Percentiles rank a stretch among this genome's conserved stretches.
These are phyloP conservation scores for Exserohilum turcica DNA, from an alignment of 2,329 filamentous ascomycete genomes.

Conservation along the genomic window DNA sequence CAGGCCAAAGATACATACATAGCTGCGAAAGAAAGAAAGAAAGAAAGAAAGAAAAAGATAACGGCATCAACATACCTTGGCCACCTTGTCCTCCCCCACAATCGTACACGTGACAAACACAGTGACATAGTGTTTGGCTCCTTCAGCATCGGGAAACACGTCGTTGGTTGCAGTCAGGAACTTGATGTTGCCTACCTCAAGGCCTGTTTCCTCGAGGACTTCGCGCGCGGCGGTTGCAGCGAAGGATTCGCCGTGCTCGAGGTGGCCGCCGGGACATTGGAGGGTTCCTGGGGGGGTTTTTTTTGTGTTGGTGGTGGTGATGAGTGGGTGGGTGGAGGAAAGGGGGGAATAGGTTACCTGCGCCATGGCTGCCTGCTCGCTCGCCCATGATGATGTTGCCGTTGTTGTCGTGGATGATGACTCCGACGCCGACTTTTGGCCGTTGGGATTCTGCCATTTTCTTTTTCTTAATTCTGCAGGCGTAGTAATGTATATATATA, in stretches of 20 bases:
- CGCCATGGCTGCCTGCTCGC: constrained; percentile 55
- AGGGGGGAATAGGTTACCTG: constrained; percentile 43
- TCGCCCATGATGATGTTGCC: constrained; percentile 56
- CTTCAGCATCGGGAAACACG: constrained; percentile 58
- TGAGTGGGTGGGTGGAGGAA: background rate
- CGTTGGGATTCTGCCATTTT: constrained; percentile 31
- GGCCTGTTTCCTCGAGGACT: constrained; percentile 70
- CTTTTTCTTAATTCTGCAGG: too few species aligned
- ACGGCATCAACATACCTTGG: constrained; percentile 55
- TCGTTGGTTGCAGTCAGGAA: constrained; percentile 70
- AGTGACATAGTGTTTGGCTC: constrained; percentile 73
- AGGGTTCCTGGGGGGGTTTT: constrained; percentile 63
- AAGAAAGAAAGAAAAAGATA: constrained; percentile 6
- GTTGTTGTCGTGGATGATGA: constrained; percentile 51
- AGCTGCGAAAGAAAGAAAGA: background rate
- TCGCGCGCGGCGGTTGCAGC: constrained; percentile 69
- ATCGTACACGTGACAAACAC: constrained; percentile 66
- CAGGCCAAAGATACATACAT: background rate
- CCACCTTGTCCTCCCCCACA: constrained; percentile 54
- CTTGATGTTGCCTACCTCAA: constrained; percentile 56
- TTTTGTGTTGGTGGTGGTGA: background rate
- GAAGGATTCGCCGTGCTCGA: constrained; percentile 70
- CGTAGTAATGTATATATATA: too few species aligned
- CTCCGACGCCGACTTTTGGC: constrained; percentile 55
- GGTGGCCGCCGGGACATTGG: constrained; percentile 75